Conservation (phyloP, 371 early-diverging fungal species). For the Saksenaea oblongispora region DNA sequence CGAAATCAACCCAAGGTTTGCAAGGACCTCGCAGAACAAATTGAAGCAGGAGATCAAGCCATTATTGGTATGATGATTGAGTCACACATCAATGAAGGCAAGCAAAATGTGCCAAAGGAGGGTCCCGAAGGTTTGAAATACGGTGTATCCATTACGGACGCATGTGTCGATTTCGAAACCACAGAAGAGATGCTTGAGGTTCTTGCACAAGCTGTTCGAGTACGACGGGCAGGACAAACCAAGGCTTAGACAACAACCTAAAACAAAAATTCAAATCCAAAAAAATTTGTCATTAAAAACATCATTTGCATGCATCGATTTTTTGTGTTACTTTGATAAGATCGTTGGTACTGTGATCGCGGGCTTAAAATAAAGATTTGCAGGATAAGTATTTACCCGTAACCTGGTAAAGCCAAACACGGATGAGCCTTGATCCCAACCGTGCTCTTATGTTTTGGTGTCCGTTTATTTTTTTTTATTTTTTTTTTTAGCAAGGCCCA, state of each 20-base stretch:
- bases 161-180: slow-evolving; percentile 77
- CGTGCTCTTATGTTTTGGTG: too few relatives aligned
- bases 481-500: too few relatives aligned
- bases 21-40: slow-evolving; percentile 49
- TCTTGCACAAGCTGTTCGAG: slow-evolving; percentile 68
- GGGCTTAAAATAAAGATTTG: too few relatives aligned
- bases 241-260: background rate
- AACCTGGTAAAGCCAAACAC: too few relatives aligned
- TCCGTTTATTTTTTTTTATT: too few relatives aligned
- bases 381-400: too few relatives aligned
- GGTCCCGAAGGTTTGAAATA: slow-evolving; percentile 71
- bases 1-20: slow-evolving; percentile 68
- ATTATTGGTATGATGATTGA: slow-evolving; percentile 94
- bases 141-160: slow-evolving; percentile 85
- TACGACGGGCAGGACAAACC: slow-evolving; percentile 29
- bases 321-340: background rate
- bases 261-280: background rate
- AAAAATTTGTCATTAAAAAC: background rate
- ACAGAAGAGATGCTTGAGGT: slow-evolving; percentile 70
- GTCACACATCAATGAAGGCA: slow-evolving; percentile 83
- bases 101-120: slow-evolving; percentile 69
- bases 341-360: background rate
- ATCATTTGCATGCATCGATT: background rate
- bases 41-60: slow-evolving; percentile 61
- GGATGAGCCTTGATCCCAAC: too few relatives aligned